Conservation (phyloP, 768 basidiomycete species). For the Antrodiella citrinella region DNA sequence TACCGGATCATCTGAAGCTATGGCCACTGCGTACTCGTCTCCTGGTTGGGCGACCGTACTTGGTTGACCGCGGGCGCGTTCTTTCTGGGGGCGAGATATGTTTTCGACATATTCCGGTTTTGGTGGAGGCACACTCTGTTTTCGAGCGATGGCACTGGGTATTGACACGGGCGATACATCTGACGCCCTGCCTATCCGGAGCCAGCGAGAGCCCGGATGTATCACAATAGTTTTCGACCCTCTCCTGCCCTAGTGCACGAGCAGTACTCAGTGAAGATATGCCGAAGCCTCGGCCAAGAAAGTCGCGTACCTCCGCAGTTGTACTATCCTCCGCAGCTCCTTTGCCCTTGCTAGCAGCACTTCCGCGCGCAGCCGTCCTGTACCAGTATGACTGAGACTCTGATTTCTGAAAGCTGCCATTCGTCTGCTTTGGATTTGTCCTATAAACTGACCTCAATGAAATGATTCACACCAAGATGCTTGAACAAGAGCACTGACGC, state of each 20-base stretch:
- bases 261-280: constrained; percentile 4
- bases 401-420: constrained; percentile 69
- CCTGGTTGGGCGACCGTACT: constrained; percentile 21
- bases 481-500: too few species aligned
- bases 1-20: constrained; percentile 57
- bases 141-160: constrained; percentile 69
- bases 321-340: constrained; percentile 9
- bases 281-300: too few species aligned
- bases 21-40: constrained; percentile 44
- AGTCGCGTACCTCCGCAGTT: too few species aligned
- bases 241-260: constrained; percentile 37
- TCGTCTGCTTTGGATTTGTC: constrained; percentile 74
- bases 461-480: neutral
- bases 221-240: constrained; percentile 75
- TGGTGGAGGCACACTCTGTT: constrained; percentile 38
- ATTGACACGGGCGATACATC: constrained; percentile 66
- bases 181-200: constrained; percentile 70
- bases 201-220: constrained; percentile 67
- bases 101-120: constrained; percentile 36
- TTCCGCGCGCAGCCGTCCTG: constrained; percentile 44
- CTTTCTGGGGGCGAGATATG: constrained; percentile 47
- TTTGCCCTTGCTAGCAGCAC: constrained; percentile 34
- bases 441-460: constrained; percentile 27
- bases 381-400: constrained; percentile 71
- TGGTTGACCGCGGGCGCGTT: constrained; percentile 18